Percentiles rank a stretch among this genome's conserved stretches.
Conservation (phyloP, 345 rosid genomes). For the Hirschfeldia incana region DNA sequence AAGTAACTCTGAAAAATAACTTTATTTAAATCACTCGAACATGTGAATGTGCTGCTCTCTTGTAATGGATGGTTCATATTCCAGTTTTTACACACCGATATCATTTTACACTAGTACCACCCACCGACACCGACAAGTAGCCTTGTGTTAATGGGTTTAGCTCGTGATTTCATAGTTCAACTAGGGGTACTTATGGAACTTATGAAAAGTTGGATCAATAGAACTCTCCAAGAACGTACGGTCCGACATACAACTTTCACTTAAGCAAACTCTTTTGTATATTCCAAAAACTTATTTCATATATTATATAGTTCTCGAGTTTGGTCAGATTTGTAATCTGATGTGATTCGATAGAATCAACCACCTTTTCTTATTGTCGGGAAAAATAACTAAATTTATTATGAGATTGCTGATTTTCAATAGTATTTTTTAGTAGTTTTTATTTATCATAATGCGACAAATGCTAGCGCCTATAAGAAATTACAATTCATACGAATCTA, state of each 20-base stretch:
- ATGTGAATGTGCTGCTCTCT: slow-evolving; percentile 27
- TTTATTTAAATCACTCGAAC: slow-evolving; percentile 7
- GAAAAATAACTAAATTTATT: background rate
- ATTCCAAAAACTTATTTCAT: background rate
- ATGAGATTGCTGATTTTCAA: background rate
- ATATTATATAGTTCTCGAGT: slow-evolving; percentile 6
- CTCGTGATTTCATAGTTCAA: slow-evolving; percentile 27
- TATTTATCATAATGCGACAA: background rate
- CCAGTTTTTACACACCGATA: slow-evolving; percentile 13
- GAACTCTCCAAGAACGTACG: slow-evolving; percentile 36
- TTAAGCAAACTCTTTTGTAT: slow-evolving; percentile 25
- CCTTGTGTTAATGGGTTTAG: slow-evolving; percentile 27
- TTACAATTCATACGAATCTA: background rate
- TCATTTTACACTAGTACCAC: background rate
- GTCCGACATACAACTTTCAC: slow-evolving; percentile 30
- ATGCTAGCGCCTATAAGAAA: background rate
- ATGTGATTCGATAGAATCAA: slow-evolving; percentile 31
- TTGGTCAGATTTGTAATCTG: slow-evolving; percentile 36
- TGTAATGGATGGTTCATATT: background rate
- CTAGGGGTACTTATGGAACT: slow-evolving; percentile 23
- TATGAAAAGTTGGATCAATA: background rate
- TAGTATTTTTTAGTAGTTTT: background rate
- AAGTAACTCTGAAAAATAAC: background rate
- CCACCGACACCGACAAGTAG: slow-evolving; percentile 44
- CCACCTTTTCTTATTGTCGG: slow-evolving; percentile 31